Base-by-base conservation (phyloP, 768 basidiomycete genomes). In the Neoboletus subvelutipes region DNA sequence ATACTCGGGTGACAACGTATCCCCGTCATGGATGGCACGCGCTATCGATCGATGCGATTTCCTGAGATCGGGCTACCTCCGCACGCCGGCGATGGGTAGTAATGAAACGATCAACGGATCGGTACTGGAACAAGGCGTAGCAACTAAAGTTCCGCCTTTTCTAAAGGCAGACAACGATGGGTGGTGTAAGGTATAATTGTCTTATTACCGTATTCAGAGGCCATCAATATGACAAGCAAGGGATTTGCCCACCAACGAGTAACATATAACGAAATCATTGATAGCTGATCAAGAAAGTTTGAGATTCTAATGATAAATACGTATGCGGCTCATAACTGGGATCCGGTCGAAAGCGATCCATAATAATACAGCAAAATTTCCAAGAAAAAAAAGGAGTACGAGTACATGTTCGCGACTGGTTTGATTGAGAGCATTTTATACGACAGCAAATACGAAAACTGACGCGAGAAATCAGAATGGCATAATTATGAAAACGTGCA, bases 281-380 rank as follows among this genome's bases (percentile, higher is more conserved):
- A 66, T 67, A 62, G 63, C 43, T 66, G 51, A 58, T 62, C 64
- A 69, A 67, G 58, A 64, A 67, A 64, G 24, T 42, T 49, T 41
- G 20, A 17, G 39, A 48, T 66, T 66, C 58, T 55, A 54, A 10
- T 20, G 18, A 61, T 69, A 70, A 67, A 68, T 67, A 67, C 17
- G 45, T 50, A 49, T 52, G 45, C 47, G 4, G 49, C 45, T 58
- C 53, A 49, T 57, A 43, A 50, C 50, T 45, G 33, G 26, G 28
- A 52, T 67, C 59, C 61, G 41, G 52, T 56, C 29, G 50, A 70
- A 47, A 59, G 60, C 58, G 57, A 48, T 60, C 66, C 55, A 67
- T 66, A 48, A 46, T 47, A 48, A 69, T 72, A 71, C 61, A 72
- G 59, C 60, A 59, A 70, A 50, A 61, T 48, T 50, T 67, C 62